Base-by-base conservation (phyloP, 345 rosid genomes). In the Citropsis articulata region DNA sequence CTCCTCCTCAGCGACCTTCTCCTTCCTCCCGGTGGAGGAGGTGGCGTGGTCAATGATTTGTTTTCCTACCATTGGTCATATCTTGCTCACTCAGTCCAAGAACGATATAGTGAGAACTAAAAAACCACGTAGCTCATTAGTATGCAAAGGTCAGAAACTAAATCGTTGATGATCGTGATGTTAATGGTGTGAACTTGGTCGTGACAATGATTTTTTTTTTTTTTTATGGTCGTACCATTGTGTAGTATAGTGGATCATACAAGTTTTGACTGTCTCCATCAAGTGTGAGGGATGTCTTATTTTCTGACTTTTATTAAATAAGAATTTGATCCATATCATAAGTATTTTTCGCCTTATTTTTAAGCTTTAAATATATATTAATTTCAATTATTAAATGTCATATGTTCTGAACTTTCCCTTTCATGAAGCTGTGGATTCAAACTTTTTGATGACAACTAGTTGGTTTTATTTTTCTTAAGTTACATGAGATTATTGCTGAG, bases 21-120 rank as follows among this genome's bases (percentile, higher is more conserved):
- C 70, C 85, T 40, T 85, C 85, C 67, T 79, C 86, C 28, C 85
- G 90, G 89, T 90, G 93, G 91, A 92, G 78, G 68, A 83, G 87
- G 79, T 89, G 83, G 89, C 83, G 2, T 35, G 77, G 75, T 38
- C 66, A 75, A 62, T 84, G 80, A 83, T 62, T 13, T 50, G 40
- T 78, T 40, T 74, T 36, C 71, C 42, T 25, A 18, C 53, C 18
- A 42, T 50, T 64, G 10, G 36, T 33, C 14, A 22, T 21, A 30
- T 55, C 25, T 16, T 14, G 65, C 69, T 12, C 61, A 48, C 7
- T 60, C 24, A 38, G 38, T 60, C 40, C 61, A 5, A 21, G 10
- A 40, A 53, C 16, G 14, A n/a, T 10, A 28, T 16, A 24, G 38
- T 38, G 60, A 62, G 45, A 64, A 48, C 62, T 48, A n/a, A 69